phyloP scores from a whole-genome alignment of 768 basidiomycete genomes.

The Clavaria fumosa region DNA sequence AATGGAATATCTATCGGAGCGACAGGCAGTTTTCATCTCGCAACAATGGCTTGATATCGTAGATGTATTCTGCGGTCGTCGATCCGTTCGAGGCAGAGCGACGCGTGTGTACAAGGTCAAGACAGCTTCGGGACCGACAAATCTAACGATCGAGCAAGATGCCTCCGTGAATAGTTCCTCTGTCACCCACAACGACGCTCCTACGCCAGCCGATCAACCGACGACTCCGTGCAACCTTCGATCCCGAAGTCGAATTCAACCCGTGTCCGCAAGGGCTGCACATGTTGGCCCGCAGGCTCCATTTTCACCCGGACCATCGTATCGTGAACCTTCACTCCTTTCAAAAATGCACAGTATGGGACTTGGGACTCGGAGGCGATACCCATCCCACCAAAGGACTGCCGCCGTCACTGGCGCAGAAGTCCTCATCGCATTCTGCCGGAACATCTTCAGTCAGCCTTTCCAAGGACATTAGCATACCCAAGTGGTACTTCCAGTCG shows the following conservation, averaged over 20 bases:
- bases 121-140: neutral
- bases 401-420: neutral
- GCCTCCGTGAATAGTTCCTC: no score
- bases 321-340: neutral
- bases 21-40: constrained; percentile 2
- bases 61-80: constrained; percentile 3
- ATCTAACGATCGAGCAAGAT: neutral
- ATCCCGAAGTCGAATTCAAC: constrained; percentile 1
- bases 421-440: neutral
- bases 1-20: constrained; percentile 1
- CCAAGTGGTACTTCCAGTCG: constrained; percentile 1
- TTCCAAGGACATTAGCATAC: constrained; percentile 1
- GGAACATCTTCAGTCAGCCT: neutral
- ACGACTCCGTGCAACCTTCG: neutral
- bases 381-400: no score
- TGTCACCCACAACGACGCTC: neutral
- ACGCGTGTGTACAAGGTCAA: constrained; percentile 4
- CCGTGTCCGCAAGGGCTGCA: constrained; percentile 23
- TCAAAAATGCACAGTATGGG: neutral
- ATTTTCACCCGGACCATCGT: constrained; percentile 83
- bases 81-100: constrained; percentile 1
- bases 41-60: constrained; percentile 1
- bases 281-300: constrained; percentile 89
- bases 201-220: constrained; percentile 1
- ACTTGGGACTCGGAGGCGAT: no score